A percentile compares a stretch with the other conserved stretches of the same genome.
Conservation (phyloP, 208 protist genomes). For the Acanthamoeba sp. region DNA sequence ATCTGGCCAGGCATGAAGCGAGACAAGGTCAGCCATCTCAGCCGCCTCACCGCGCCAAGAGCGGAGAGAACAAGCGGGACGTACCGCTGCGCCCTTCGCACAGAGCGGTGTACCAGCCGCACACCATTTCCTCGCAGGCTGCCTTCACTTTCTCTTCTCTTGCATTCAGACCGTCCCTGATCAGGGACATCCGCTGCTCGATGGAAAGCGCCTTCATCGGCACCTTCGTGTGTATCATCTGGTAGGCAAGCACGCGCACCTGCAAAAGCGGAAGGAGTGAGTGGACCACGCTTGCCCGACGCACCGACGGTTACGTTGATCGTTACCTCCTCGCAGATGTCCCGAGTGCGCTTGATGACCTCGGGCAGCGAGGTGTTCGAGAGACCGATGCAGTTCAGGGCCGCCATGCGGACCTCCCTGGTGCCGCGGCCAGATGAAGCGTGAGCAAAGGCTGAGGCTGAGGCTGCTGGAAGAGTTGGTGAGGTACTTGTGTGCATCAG, state of each 20-base stretch:
- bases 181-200: slow-evolving; percentile 35
- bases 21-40: too few relatives aligned
- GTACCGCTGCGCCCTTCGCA: not conserved
- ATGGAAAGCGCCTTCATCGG: slow-evolving; percentile 50
- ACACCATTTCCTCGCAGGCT: slow-evolving; percentile 65
- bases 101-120: slow-evolving; percentile 23
- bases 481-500: slow-evolving; percentile 17
- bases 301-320: not conserved
- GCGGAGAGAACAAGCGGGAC: not conserved
- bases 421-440: not conserved
- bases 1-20: not conserved
- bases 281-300: not conserved
- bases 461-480: not conserved
- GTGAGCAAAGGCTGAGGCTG: not conserved
- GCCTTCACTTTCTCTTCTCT: slow-evolving; percentile 17
- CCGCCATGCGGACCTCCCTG: slow-evolving; percentile 68
- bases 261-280: not conserved
- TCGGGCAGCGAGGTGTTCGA: not conserved
- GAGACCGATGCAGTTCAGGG: slow-evolving; percentile 6
- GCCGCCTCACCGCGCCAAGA: not conserved
- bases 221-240: slow-evolving; percentile 1
- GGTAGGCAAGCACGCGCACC: slow-evolving; percentile 16
- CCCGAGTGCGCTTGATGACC: slow-evolving; percentile 7
- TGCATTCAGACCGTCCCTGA: not conserved
- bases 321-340: not conserved